Conservation (phyloP, 2,329 filamentous ascomycete genomes). For the Magnaporthiopsis incrustans region DNA sequence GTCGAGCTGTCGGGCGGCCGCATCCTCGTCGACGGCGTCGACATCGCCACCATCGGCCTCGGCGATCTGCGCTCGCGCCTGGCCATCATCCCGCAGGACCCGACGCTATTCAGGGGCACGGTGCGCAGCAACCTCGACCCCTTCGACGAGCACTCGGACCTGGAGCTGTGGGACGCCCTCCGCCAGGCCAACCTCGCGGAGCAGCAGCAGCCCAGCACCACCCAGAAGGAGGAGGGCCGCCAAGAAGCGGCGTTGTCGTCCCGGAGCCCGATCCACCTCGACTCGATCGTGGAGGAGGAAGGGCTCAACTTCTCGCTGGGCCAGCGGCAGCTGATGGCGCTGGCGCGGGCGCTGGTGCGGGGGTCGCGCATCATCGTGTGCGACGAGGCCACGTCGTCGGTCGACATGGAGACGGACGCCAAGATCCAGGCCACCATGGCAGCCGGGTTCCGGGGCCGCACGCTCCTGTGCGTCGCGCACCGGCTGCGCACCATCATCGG, state of each 20-base stretch:
- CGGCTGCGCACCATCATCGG: conserved; percentile 84
- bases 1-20: conserved; percentile 55
- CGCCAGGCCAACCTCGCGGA: conserved; percentile 67
- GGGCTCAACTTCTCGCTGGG: conserved; percentile 93
- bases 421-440: conserved; percentile 91
- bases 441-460: conserved; percentile 75
- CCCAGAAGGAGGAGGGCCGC: too few relatives aligned
- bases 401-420: conserved; percentile 94
- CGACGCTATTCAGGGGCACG: conserved; percentile 74
- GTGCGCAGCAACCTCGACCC: conserved; percentile 74
- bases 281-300: conserved; percentile 83
- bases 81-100: conserved; percentile 78
- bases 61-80: conserved; percentile 68
- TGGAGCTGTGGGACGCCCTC: conserved; percentile 70
- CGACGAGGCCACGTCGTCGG: conserved; percentile 87
- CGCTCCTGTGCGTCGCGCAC: conserved; percentile 87
- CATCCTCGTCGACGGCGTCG: conserved; percentile 57
- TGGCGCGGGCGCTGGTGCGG: conserved; percentile 83
- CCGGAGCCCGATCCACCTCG: conserved; percentile 61
- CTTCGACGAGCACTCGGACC: conserved; percentile 69
- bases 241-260: too few relatives aligned
- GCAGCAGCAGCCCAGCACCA: neutral
- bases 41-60: conserved; percentile 67
- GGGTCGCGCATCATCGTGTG: conserved; percentile 89
- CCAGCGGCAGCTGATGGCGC: conserved; percentile 89